Evolutionary conservation across 1,284 basidiomycete genomes (phyloP), one percentile per base, ranked within the genome.

Genomic region (Rhodotorula sp.): DNA sequence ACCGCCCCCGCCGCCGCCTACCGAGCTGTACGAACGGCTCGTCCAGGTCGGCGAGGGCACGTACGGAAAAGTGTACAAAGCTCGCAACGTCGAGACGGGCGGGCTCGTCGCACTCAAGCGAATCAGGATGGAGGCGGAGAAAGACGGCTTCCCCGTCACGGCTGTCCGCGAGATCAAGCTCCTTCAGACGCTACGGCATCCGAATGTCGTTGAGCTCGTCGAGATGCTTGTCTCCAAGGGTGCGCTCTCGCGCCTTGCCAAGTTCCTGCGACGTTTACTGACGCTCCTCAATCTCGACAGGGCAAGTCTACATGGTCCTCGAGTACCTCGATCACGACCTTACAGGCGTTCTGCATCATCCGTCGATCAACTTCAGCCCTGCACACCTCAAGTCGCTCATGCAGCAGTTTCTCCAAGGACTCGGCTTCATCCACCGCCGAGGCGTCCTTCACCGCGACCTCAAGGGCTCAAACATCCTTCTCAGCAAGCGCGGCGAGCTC

Each of bases 301-400:
- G 92, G 65, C 90, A 91, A 53, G 92, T 97, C 29, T 97, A 94
- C 82, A 99, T 99, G 94, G 95, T 99, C 36, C 94, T 99, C 78
- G 94, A 99, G 81, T 99, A 99, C 81, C 94, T 98, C 91, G 94
- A 99, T 78, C 95, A 99, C 80, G 96, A 99, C 79, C 84, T 99
- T 62, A 97, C 94, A 5, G 97, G 97, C 4, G 86, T 99, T 63
- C 84, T 99, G 20, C 91, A 92, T 1, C 94, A 98, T 81, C 92
- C 88, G 0, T 87, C 91, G 8, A 79, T 94, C 91, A 64, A 72
- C 54, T 97, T 99, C 79, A 85, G 86, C 1, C 85, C 88, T 24
- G 92, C 90, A 22, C 91, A 99, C 80, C 84, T 97, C 66, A 99
- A 99, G 83, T 96, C 94, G 0, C 86, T 99, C 57, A 94, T 91